A percentile compares a stretch with the other conserved stretches of the same genome.
Evolutionary conservation across 2,329 filamentous ascomycete genomes (phyloP).

Genomic region (Fusarium sp.): DNA sequence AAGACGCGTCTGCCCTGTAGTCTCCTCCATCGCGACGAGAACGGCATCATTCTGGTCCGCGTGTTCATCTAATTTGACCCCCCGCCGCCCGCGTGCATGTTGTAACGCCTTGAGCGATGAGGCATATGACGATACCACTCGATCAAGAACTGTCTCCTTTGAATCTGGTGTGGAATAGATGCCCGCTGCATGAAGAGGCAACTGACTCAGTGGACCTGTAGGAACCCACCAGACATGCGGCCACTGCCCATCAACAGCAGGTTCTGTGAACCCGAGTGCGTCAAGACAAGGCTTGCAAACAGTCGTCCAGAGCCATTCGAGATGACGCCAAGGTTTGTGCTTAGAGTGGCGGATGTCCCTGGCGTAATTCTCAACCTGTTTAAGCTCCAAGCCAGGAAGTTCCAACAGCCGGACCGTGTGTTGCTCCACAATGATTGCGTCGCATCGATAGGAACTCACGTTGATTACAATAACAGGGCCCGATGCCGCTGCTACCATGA

Average conservation of each 20-base stretch:
- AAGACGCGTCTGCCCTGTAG: too few species aligned
- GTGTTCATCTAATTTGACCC: too few species aligned
- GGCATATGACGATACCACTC: neutral
- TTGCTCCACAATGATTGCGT: neutral
- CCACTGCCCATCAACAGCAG: fast-evolving
- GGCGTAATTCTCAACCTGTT: fast-evolving
- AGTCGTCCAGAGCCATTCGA: neutral
- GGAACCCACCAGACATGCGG: neutral
- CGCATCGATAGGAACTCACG: neutral
- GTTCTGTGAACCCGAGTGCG: fast-evolving
- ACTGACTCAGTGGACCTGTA: neutral
- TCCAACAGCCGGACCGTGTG: neutral
- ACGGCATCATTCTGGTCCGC: fast-evolving
- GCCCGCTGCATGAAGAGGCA: fast-evolving
- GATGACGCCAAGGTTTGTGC: fast-evolving
- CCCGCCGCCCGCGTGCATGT: too few species aligned
- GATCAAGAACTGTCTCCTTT: neutral
- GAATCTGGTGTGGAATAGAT: fast-evolving
- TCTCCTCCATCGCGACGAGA: neutral
- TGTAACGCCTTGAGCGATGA: fast-evolving
- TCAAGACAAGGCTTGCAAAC: neutral
- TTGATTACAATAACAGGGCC: neutral
- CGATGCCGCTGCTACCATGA: fast-evolving
- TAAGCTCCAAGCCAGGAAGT: neutral
- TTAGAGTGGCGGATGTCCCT: fast-evolving